Evolutionary conservation across 73 alveolate genomes (phyloP).

Genomic region (Tetrahymena borealis): DNA sequence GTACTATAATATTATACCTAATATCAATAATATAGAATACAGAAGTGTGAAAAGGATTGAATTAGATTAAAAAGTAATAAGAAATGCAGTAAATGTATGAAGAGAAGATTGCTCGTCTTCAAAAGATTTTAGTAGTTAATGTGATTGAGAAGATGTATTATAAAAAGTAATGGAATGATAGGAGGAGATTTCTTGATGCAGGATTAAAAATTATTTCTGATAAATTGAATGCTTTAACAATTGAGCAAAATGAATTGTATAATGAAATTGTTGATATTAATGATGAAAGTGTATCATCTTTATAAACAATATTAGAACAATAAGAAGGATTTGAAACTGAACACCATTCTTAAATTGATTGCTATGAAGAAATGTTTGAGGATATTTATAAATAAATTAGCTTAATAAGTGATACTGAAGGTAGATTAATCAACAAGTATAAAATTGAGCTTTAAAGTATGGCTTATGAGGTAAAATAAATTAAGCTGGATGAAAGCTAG

Average conservation of each 20-base stretch:
- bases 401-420: neutral
- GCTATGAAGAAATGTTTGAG: neutral
- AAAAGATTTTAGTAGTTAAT: neutral
- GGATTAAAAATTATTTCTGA: neutral
- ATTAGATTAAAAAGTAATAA: neutral
- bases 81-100: neutral
- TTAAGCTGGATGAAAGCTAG: neutral
- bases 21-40: no score
- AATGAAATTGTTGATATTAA: neutral
- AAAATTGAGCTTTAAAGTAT: neutral
- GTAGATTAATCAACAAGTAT: neutral
- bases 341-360: neutral
- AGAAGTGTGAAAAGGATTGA: no score
- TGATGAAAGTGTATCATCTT: neutral
- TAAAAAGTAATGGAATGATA: neutral
- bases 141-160: neutral
- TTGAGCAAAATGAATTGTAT: neutral
- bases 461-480: neutral
- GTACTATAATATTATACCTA: no score
- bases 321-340: slow-evolving; percentile 2
- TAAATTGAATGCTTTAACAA: neutral
- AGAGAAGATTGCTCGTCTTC: neutral
- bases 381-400: neutral
- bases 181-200: neutral
- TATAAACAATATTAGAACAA: neutral